These are phyloP conservation scores for Trichoderma brevicompactum DNA, from an alignment of 2,329 filamentous ascomycete genomes.

Conservation along the genomic window DNA sequence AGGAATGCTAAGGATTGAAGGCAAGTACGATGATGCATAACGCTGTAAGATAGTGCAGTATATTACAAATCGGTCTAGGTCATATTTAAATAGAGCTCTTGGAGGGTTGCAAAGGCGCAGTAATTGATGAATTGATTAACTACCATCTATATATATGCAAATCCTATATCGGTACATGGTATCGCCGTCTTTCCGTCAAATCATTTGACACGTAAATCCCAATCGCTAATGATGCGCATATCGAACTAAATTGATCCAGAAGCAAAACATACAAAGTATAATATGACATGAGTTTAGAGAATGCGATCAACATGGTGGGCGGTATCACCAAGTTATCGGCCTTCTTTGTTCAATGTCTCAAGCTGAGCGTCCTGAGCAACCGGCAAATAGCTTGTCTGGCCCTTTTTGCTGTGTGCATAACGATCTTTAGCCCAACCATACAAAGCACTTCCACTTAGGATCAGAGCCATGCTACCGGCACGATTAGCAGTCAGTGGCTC, in stretches of 20 bases:
- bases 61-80: too few relatives aligned
- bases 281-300: background rate
- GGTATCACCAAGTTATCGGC: background rate
- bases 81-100: too few relatives aligned
- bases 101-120: too few relatives aligned
- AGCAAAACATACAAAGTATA: conserved; percentile 3
- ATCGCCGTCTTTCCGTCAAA: background rate
- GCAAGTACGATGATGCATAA: too few relatives aligned
- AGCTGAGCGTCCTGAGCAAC: conserved; percentile 21
- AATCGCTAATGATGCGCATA: background rate
- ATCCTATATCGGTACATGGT: background rate
- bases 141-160: background rate
- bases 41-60: too few relatives aligned
- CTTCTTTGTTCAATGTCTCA: conserved; percentile 6
- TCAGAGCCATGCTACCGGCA: conserved; percentile 24
- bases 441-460: conserved; percentile 16
- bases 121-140: background rate
- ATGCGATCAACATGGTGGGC: background rate
- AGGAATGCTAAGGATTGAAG: too few relatives aligned
- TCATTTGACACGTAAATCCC: background rate
- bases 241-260: background rate
- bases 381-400: conserved; percentile 6
- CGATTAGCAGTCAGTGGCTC: conserved; percentile 19
- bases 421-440: conserved; percentile 24
- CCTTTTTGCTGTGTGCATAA: conserved; percentile 19